These are phyloP conservation scores for Sporothrix protearum DNA, from an alignment of 2,329 filamentous ascomycete genomes.

Conservation along the genomic window DNA sequence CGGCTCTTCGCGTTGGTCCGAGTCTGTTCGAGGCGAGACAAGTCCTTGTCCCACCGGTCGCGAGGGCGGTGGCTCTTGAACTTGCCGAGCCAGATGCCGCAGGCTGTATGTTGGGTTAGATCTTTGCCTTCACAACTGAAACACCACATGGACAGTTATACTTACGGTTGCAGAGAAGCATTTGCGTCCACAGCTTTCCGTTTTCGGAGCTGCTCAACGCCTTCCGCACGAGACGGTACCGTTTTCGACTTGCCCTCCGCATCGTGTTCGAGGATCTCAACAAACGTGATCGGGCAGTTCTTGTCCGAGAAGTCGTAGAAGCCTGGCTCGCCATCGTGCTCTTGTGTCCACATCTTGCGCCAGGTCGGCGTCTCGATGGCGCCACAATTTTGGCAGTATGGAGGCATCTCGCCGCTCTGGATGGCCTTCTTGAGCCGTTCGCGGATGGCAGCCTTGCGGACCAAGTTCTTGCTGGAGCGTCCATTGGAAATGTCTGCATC, in stretches of 20 bases:
- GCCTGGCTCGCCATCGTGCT: constrained; percentile 65
- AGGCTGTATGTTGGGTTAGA: constrained; percentile 50
- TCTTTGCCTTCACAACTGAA: background rate
- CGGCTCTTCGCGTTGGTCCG: constrained; percentile 42
- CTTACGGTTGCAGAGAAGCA: constrained; percentile 83
- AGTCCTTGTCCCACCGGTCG: constrained; percentile 73
- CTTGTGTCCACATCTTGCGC: constrained; percentile 86
- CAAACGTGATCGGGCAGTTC: constrained; percentile 69
- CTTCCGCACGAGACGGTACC: constrained; percentile 77
- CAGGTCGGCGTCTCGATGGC: constrained; percentile 95
- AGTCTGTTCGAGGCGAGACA: constrained; percentile 50
- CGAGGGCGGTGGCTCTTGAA: constrained; percentile 78
- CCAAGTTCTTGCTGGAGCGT: constrained; percentile 59
- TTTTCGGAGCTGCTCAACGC: constrained; percentile 59
- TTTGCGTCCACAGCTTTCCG: constrained; percentile 64
- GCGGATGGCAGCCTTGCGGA: constrained; percentile 60
- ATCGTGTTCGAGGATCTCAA: constrained; percentile 64
- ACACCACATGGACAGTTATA: constrained; percentile 31
- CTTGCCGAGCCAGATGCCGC: constrained; percentile 91
- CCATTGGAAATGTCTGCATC: constrained; percentile 42
- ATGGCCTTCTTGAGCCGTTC: constrained; percentile 62
- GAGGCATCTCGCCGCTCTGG: constrained; percentile 76
- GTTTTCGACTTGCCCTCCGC: constrained; percentile 57
- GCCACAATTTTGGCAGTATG: constrained; percentile 88
- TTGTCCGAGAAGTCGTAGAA: constrained; percentile 69